phyloP scores from a whole-genome alignment of 1,284 basidiomycete species.

The Sanguinoderma infundibulare region DNA sequence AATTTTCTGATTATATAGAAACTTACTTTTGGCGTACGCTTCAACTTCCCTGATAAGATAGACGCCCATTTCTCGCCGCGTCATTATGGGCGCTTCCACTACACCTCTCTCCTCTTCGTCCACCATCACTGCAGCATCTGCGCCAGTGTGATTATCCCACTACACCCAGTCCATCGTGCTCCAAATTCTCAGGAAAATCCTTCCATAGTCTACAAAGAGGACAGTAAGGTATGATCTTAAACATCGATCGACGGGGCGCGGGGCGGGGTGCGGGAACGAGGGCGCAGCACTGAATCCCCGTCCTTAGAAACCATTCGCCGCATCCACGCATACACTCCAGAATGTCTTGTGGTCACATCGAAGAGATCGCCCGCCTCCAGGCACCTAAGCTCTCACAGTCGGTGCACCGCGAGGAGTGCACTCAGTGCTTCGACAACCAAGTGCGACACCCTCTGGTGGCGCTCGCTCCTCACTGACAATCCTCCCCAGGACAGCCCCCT shows the following conservation, averaged over 20 bases:
- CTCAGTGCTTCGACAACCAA: slow-evolving; percentile 96
- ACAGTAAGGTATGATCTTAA: slow-evolving; percentile 17
- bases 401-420: slow-evolving; percentile 90
- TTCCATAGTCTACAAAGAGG: neutral
- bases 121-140: too few relatives aligned
- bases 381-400: slow-evolving; percentile 50
- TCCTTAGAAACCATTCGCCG: neutral
- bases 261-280: neutral
- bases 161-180: neutral
- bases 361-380: slow-evolving; percentile 43
- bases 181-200: neutral
- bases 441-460: slow-evolving; percentile 43
- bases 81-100: too few relatives aligned
- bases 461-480: neutral
- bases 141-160: neutral
- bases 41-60: too few relatives aligned
- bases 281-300: slow-evolving; percentile 1
- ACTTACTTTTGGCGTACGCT: too few relatives aligned
- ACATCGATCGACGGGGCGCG: slow-evolving; percentile 12
- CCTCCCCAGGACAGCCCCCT: slow-evolving; percentile 62
- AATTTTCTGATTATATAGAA: neutral
- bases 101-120: too few relatives aligned
- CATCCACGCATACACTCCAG: too few relatives aligned
- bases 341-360: slow-evolving; percentile 38
- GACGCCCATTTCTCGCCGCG: too few relatives aligned